A percentile compares a stretch with the other conserved stretches of the same genome.
These are phyloP conservation scores for Capsicum pubescens DNA, from an alignment of 257 asterid species.

Conservation along the genomic window DNA sequence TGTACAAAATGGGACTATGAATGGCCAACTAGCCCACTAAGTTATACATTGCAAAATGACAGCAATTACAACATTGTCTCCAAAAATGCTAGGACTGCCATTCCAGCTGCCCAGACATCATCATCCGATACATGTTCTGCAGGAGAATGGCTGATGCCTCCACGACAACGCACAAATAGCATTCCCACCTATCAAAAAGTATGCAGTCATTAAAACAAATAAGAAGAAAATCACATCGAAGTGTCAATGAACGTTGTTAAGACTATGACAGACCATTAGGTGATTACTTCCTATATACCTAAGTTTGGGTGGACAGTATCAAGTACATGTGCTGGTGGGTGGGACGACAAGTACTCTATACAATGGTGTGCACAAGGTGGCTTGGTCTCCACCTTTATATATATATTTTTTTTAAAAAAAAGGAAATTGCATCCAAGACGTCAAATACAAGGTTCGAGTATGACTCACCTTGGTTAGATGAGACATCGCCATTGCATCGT, in stretches of 20 bases:
- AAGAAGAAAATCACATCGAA: not conserved
- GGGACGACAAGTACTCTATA: not conserved
- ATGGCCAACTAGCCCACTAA: conserved; percentile 8
- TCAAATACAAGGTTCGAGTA: not conserved
- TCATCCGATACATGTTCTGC: conserved; percentile 82
- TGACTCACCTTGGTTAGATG: conserved; percentile 76
- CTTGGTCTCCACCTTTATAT: too few relatives aligned
- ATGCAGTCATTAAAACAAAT: conserved; percentile 27
- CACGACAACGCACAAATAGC: conserved; percentile 95
- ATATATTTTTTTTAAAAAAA: not conserved
- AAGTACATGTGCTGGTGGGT: not conserved
- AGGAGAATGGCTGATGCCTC: conserved; percentile 97
- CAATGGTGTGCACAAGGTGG: not conserved
- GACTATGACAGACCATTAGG: not conserved
- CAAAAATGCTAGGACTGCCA: conserved; percentile 74
- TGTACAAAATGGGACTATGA: conserved; percentile 10
- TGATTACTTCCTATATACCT: not conserved
- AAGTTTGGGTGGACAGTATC: too few relatives aligned
- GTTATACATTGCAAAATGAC: not conserved
- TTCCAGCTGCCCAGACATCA: conserved; percentile 89
- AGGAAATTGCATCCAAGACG: not conserved
- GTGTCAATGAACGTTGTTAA: not conserved
- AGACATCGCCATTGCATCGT: conserved; percentile 99
- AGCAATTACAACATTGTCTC: conserved; percentile 60
- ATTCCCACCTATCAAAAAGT: conserved; percentile 66